These are phyloP conservation scores for Arachnomyces sp. DNA, from an alignment of 2,329 filamentous ascomycete genomes.

Conservation along the genomic window DNA sequence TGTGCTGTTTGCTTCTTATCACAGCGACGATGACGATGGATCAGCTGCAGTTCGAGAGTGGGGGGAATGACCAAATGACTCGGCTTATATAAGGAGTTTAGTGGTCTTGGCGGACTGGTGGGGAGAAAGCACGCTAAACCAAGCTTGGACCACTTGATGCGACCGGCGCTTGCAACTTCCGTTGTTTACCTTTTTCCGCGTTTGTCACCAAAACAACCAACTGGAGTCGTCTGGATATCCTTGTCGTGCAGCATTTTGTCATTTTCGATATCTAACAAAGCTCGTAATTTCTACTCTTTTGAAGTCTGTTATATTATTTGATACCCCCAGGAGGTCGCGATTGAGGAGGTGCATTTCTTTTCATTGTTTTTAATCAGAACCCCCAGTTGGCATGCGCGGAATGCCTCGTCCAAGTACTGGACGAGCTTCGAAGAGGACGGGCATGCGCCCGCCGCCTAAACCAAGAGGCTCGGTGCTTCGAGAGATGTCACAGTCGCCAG, in stretches of 20 bases:
- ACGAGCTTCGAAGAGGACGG: conserved; percentile 43
- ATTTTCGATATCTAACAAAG: conserved; percentile 4
- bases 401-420: conserved; percentile 37
- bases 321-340: no score
- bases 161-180: no score
- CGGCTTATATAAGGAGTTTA: no score
- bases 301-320: no score
- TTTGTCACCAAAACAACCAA: conserved; percentile 12
- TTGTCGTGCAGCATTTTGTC: no score
- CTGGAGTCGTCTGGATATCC: conserved; percentile 10
- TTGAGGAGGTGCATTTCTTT: not conserved
- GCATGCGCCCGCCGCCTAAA: conserved; percentile 43
- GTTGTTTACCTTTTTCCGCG: conserved; percentile 27
- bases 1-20: no score
- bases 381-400: conserved; percentile 48
- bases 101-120: no score
- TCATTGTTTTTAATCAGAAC: not conserved
- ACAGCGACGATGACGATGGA: no score
- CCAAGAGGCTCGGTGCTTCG: conserved; percentile 48
- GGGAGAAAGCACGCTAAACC: no score
- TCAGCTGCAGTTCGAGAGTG: no score
- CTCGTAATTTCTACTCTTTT: not conserved
- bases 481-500: conserved; percentile 59
- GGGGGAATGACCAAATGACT: no score
- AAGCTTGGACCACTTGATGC: no score